These are phyloP conservation scores for Trichoderma polysporum DNA, from an alignment of 2,329 filamentous ascomycete genomes.

Conservation along the genomic window DNA sequence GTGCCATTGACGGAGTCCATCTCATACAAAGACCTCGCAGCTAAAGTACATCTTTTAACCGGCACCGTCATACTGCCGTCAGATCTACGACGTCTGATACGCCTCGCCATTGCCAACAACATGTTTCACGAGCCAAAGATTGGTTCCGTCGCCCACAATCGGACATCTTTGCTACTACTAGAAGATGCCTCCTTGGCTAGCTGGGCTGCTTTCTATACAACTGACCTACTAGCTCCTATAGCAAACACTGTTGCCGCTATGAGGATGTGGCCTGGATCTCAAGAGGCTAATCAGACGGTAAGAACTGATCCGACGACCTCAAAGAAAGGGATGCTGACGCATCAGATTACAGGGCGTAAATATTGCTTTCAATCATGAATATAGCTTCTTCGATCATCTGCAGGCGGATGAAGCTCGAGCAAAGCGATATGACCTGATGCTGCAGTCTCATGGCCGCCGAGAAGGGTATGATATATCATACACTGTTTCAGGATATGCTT, in stretches of 20 bases:
- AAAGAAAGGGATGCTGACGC: background rate
- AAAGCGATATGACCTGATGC: constrained; percentile 34
- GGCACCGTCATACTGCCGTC: constrained; percentile 36
- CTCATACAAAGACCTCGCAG: constrained; percentile 30
- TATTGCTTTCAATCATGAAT: constrained; percentile 28
- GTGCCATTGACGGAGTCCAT: constrained; percentile 32
- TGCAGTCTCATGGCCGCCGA: constrained; percentile 31
- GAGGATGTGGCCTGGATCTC: constrained; percentile 38
- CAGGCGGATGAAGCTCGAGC: constrained; percentile 29
- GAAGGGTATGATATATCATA: constrained; percentile 28
- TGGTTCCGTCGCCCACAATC: constrained; percentile 42
- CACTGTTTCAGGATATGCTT: constrained; percentile 27
- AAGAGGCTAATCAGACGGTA: constrained; percentile 37
- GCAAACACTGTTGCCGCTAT: constrained; percentile 35
- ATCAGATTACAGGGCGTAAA: constrained; percentile 28
- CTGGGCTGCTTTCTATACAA: constrained; percentile 34
- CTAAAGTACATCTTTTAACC: constrained; percentile 34
- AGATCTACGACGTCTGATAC: constrained; percentile 38
- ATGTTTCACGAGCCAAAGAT: constrained; percentile 41
- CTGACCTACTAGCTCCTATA: constrained; percentile 34
- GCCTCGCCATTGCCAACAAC: constrained; percentile 40
- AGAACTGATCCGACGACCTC: background rate
- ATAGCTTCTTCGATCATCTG: constrained; percentile 32
- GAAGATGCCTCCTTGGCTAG: constrained; percentile 30
- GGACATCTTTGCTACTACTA: constrained; percentile 33